A percentile compares a stretch with the other conserved stretches of the same genome.
Conservation (phyloP, 2,329 filamentous ascomycete species). For the Hansfordia pulvinata region DNA sequence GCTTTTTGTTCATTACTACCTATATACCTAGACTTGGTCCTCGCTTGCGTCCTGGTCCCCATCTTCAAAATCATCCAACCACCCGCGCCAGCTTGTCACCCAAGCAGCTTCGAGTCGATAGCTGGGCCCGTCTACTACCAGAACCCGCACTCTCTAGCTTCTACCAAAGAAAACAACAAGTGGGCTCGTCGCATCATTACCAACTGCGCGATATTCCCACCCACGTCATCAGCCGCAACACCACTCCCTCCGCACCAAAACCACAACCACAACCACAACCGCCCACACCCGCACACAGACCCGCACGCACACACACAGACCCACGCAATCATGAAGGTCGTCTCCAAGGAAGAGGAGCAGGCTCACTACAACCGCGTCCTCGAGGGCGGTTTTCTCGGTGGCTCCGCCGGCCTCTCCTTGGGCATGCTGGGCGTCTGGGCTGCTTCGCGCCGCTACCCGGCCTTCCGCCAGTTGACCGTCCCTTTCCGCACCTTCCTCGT, state of each 20-base stretch:
- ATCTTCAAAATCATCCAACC: no score
- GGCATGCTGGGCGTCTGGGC: constrained; percentile 55
- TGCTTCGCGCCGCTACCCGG: constrained; percentile 58
- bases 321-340: constrained; percentile 66
- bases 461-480: constrained; percentile 69
- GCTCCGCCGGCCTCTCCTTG: constrained; percentile 48
- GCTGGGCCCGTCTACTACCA: no score
- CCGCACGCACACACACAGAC: constrained; percentile 5
- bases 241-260: not conserved
- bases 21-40: no score
- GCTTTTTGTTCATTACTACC: no score
- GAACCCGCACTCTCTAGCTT: no score
- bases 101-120: no score
- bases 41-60: no score
- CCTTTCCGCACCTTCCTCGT: constrained; percentile 88
- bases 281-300: not conserved
- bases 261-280: not conserved
- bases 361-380: constrained; percentile 75
- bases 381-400: constrained; percentile 66
- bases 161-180: no score
- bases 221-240: not conserved
- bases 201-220: no score
- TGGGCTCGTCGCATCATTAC: no score
- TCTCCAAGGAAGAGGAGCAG: constrained; percentile 84
- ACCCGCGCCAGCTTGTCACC: no score